These are phyloP conservation scores for Ormosia semicastrata DNA, from an alignment of 306 rosid species.

Conservation along the genomic window DNA sequence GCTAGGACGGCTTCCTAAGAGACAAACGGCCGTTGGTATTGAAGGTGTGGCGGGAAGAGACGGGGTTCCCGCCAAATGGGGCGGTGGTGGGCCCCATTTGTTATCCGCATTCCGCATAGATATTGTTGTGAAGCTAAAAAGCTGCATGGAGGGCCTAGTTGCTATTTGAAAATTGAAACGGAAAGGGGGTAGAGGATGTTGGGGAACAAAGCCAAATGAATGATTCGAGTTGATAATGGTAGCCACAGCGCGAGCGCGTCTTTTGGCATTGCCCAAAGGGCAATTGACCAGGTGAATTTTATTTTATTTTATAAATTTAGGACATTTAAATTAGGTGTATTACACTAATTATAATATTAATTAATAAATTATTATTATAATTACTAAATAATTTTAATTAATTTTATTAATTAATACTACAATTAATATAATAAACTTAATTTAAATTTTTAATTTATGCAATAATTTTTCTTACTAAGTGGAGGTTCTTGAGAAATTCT, in stretches of 20 bases:
- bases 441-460: too few species aligned
- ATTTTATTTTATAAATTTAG: too few species aligned
- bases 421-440: too few species aligned
- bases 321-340: too few species aligned
- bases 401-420: too few species aligned
- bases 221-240: constrained; percentile 7
- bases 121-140: constrained; percentile 6
- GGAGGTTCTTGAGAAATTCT: too few species aligned
- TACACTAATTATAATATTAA: too few species aligned
- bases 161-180: not conserved
- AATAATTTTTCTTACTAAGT: too few species aligned
- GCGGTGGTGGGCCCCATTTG: constrained; percentile 20
- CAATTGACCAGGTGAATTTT: not conserved
- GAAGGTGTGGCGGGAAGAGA: constrained; percentile 49
- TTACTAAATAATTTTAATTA: too few species aligned
- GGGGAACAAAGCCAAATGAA: not conserved
- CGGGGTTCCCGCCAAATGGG: constrained; percentile 52
- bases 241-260: constrained; percentile 22
- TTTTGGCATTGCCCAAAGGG: constrained; percentile 33
- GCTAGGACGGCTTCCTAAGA: not conserved
- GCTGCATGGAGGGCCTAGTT: not conserved
- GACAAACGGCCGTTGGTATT: constrained; percentile 30
- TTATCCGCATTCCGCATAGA: not conserved
- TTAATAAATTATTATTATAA: too few species aligned
- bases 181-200: not conserved